A percentile compares a stretch with the other conserved stretches of the same genome.
Conservation (phyloP, 768 basidiomycete species). For the Clitopilus passeckerianus region DNA sequence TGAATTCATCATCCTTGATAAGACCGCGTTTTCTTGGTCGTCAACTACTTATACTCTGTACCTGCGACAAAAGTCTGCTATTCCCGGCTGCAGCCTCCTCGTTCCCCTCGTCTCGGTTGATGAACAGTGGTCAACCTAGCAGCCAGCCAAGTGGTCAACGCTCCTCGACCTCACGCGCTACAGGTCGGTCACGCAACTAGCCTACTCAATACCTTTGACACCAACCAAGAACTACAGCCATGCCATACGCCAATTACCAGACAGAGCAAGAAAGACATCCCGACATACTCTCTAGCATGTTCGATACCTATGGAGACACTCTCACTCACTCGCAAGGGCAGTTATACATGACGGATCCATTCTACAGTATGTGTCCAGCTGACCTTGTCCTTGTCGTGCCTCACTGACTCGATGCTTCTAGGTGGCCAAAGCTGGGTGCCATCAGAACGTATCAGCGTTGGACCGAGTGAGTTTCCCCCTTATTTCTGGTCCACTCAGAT, state of each 20-base stretch:
- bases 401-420: not conserved
- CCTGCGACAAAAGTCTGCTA: not conserved
- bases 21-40: conserved; percentile 13
- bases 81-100: not conserved
- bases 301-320: conserved; percentile 3
- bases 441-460: not conserved
- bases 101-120: not conserved
- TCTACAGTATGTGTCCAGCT: not conserved
- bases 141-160: conserved; percentile 4
- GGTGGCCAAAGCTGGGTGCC: not conserved
- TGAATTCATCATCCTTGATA: conserved; percentile 23
- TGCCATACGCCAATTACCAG: conserved; percentile 6
- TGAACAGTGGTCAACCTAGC: conserved; percentile 9
- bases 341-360: not conserved
- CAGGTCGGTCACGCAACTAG: not conserved
- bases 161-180: not conserved
- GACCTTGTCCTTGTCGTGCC: not conserved
- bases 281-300: not conserved
- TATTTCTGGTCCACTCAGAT: not conserved
- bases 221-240: conserved; percentile 7
- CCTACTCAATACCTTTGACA: not conserved
- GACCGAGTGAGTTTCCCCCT: not conserved
- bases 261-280: conserved; percentile 5
- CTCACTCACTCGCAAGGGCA: not conserved
- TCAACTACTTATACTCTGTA: conserved; percentile 4